Base-by-base conservation (phyloP, 2,329 filamentous ascomycete species). In the Colletotrichum sublineola region DNA sequence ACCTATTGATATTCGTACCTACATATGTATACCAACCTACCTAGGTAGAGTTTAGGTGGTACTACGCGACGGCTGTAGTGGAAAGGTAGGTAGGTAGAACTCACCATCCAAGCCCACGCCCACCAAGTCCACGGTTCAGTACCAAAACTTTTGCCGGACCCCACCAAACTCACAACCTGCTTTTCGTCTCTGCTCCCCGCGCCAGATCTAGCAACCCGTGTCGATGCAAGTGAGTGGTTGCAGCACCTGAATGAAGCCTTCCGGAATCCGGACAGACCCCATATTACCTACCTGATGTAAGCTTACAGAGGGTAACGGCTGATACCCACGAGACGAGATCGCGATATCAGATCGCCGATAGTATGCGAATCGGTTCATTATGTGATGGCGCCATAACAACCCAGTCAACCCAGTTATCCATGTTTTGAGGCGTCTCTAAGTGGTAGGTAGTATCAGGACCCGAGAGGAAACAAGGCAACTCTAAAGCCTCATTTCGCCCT, bases 281-380 rank as follows among this genome's bases (percentile, higher is more conserved):
- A n/a, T 15, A 11, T 29, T 20, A 46, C 53, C 42, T 63, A 46
- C 18, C 18, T n/a, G 2, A 38, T n/a, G 36, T 60, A 36, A 3
- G 31, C 31, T 53, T 36, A 40, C 18, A 38, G 12, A 60, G 44
- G 24, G 33, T 36, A 56, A 48, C 46, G 4, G 61, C 53, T 31
- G 44, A 61, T 60, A 29, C 20, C 33, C 24, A 20, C 36, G 31
- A 36, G 14, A 29, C 55, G 40, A 55, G 14, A 70, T 40, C 33
- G 33, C 55, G 53, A 64, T 56, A 33, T 36, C 15, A 68, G 65
- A 72, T 72, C 66, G 60, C 12, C 60, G 69, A 72, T 69, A 58
- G 56, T 15, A 53, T 31, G 38, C 40, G 44, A 60, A 42, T 20
- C 66, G 66, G 61, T 53, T 69, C 53, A 38, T 69, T n/a, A 36